These are phyloP conservation scores for Pezicula carpinea DNA, from an alignment of 2,329 filamentous ascomycete species.

Conservation along the genomic window DNA sequence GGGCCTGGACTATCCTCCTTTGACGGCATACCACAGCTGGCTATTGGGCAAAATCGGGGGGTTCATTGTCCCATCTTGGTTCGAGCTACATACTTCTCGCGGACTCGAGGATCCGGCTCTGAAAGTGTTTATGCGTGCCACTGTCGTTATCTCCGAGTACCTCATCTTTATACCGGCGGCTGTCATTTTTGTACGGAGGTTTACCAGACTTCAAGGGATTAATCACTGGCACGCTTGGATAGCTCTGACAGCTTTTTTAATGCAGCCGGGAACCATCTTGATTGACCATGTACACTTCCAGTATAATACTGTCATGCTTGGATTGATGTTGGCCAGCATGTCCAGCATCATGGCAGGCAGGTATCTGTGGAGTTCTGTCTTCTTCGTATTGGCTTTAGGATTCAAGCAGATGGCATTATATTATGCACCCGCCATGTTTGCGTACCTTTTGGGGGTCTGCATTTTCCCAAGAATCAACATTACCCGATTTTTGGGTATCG, in stretches of 20 bases:
- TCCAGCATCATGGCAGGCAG: constrained; percentile 84
- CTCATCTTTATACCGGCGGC: constrained; percentile 81
- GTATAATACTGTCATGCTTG: constrained; percentile 98
- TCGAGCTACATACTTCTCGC: constrained; percentile 76
- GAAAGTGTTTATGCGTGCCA: constrained; percentile 94
- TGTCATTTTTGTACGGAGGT: constrained; percentile 80
- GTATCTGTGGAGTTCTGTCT: constrained; percentile 82
- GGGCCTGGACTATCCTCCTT: constrained; percentile 94
- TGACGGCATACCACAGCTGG: constrained; percentile 99
- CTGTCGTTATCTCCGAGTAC: constrained; percentile 87
- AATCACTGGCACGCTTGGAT: constrained; percentile 79
- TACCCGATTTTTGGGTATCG: constrained; percentile 68
- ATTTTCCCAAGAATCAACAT: constrained; percentile 68
- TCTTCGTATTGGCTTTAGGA: constrained; percentile 88
- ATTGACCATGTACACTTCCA: constrained; percentile 97
- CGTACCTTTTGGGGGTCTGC: constrained; percentile 83
- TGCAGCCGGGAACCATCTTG: constrained; percentile 87
- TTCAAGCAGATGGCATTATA: constrained; percentile 99
- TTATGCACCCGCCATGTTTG: constrained; percentile 89
- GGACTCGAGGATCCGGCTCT: constrained; percentile 73
- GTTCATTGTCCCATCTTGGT: constrained; percentile 79
- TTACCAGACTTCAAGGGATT: constrained; percentile 70
- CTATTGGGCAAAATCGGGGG: constrained; percentile 81
- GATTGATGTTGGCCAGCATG: constrained; percentile 79
- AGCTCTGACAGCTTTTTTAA: constrained; percentile 81